Evolutionary conservation across 116 monocot genomes (phyloP), one percentile per base, ranked within the genome.

Genomic region (Phalaenopsis hybrid): DNA sequence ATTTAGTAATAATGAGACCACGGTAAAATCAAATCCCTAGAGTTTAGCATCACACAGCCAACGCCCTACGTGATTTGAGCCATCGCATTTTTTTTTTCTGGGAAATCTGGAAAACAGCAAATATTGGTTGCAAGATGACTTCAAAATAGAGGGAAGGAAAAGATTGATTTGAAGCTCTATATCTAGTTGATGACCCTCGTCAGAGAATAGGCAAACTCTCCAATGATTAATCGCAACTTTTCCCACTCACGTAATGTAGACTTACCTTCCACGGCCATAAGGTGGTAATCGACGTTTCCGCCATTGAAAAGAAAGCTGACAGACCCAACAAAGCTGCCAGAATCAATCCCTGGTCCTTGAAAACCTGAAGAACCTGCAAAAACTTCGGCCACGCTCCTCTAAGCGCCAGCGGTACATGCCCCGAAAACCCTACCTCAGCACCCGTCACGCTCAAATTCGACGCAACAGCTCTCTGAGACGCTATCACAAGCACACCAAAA

Each of bases 201-300:
- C 34, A 1, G 37, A 34, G 70, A 33, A 70, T 15, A 37, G 23
- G 13, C 28, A 70, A 70, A 70, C 28, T 6, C 23, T n/a, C 61
- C 1, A 70, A 37, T 37, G 13, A 31, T 13, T 15, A 70, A 37
- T 16, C 37, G 37, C 70, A 70, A 1, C 4, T 70, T 70, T 70
- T 16, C 70, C 23, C 15, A 33, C 12, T 70, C 13, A 37, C 33
- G 7, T 2, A 48, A 78, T 34, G 34, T 2, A 79, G n/a, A 15
- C 76, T 17, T 85, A 94, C 94, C 97, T 97, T 97, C 97, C 94
- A 97, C 46, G 97, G 97, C 94, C 94, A 97, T 15, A 97, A 81
- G 2, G 93, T 93, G 9, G 93, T 97, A 51, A 94, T 94, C 21
- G 92, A 81, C 4, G 94, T 97, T 84, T 93, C 95, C 0, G 93